Evolutionary conservation across 2,329 filamentous ascomycete genomes (phyloP).

Genomic region (Ceratocystiopsis sp.): DNA sequence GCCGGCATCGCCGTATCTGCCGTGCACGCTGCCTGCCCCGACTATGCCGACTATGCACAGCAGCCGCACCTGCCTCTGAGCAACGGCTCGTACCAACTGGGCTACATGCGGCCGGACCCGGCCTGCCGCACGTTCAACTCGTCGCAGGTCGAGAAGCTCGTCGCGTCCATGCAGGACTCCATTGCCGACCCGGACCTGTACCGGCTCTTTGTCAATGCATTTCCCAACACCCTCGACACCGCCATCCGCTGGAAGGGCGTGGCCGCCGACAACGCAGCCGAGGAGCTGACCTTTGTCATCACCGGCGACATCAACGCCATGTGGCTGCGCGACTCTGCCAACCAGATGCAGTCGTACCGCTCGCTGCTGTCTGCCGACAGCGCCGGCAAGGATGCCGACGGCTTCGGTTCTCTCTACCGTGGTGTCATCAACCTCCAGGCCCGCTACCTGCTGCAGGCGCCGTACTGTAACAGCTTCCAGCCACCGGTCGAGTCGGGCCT

Average conservation of each 20-base stretch:
- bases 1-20: background rate
- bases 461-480: constrained; percentile 92
- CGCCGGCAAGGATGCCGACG: constrained; percentile 18
- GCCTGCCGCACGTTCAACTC: constrained; percentile 72
- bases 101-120: constrained; percentile 60
- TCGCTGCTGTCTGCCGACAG: constrained; percentile 36
- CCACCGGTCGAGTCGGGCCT: constrained; percentile 62
- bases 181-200: constrained; percentile 64
- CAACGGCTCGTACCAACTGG: constrained; percentile 56
- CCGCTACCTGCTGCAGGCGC: constrained; percentile 49
- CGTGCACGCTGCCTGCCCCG: constrained; percentile 31
- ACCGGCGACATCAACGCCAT: constrained; percentile 16
- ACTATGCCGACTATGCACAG: constrained; percentile 45
- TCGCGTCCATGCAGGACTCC: constrained; percentile 48
- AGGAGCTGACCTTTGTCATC: constrained; percentile 50
- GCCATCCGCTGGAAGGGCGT: constrained; percentile 11
- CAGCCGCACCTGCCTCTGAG: constrained; percentile 53
- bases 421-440: constrained; percentile 64
- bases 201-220: constrained; percentile 54
- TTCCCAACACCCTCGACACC: constrained; percentile 47
- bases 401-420: constrained; percentile 50
- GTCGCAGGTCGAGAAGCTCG: constrained; percentile 57
- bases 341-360: constrained; percentile 62
- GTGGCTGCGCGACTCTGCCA: constrained; percentile 26
- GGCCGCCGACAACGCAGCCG: constrained; percentile 8